phyloP scores from a whole-genome alignment of 179 eudicot species.

The Sideroxylon spinosum region DNA sequence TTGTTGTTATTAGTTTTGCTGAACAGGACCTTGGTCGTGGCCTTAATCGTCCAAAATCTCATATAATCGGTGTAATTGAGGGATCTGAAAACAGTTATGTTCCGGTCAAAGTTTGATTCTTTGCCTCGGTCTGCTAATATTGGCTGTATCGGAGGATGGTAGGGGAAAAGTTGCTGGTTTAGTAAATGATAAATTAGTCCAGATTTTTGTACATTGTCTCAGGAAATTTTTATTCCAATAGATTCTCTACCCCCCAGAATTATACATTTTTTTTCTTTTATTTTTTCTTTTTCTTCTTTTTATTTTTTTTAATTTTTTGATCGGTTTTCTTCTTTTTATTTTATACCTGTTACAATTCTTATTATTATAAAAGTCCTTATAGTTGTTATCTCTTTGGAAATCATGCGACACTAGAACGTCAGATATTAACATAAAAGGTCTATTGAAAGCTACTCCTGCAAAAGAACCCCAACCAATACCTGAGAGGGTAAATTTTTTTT shows the following conservation, averaged over 20 bases:
- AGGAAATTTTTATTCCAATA: neutral
- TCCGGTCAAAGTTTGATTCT: slow-evolving; percentile 62
- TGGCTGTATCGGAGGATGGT: slow-evolving; percentile 75
- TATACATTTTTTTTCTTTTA: neutral
- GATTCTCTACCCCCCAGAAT: slow-evolving; percentile 1
- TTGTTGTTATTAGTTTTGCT: slow-evolving; percentile 10
- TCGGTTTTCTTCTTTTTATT: no score
- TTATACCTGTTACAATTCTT: neutral
- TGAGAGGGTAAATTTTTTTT: neutral
- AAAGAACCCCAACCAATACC: slow-evolving; percentile 53
- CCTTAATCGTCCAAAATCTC: slow-evolving; percentile 51
- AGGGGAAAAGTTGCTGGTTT: slow-evolving; percentile 98
- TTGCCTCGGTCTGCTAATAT: slow-evolving; percentile 69
- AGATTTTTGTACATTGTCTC: neutral
- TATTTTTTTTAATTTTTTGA: no score
- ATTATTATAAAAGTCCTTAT: slow-evolving; percentile 14
- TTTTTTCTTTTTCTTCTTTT: neutral
- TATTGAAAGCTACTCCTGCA: slow-evolving; percentile 72
- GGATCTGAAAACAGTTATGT: slow-evolving; percentile 83
- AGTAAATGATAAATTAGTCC: slow-evolving; percentile 27
- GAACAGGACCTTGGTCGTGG: slow-evolving; percentile 49
- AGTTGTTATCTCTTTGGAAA: slow-evolving; percentile 15
- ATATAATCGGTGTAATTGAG: slow-evolving; percentile 64
- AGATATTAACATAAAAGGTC: slow-evolving; percentile 91
- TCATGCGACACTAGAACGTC: slow-evolving; percentile 80